phyloP scores from a whole-genome alignment of 495 filamentous ascomycete genomes.

The Aspergillus avenaceus region DNA sequence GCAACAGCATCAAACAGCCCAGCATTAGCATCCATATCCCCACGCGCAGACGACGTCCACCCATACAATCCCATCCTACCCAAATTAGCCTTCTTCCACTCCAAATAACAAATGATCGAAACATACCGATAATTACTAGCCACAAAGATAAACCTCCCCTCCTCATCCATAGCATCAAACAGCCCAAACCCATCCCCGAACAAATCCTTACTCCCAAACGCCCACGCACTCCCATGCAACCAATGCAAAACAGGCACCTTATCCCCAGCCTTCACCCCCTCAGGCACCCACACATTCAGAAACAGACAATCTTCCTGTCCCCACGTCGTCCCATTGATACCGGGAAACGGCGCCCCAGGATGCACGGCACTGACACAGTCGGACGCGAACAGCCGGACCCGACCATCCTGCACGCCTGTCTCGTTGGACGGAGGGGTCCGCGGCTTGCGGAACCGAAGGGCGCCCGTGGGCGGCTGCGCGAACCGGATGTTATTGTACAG shows the following conservation, averaged over 20 bases:
- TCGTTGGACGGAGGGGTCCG: slow-evolving; percentile 22
- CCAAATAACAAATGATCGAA: slow-evolving; percentile 8
- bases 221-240: neutral
- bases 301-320: slow-evolving; percentile 44
- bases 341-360: neutral
- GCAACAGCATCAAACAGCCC: neutral
- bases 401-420: slow-evolving; percentile 24
- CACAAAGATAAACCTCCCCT: slow-evolving; percentile 47
- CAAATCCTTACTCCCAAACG: slow-evolving; percentile 3
- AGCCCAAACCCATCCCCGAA: neutral
- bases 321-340: neutral
- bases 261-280: neutral
- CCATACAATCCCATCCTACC: slow-evolving; percentile 53
- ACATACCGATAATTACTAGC: slow-evolving; percentile 57
- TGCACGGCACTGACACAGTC: slow-evolving; percentile 1
- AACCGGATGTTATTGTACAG: slow-evolving; percentile 48
- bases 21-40: slow-evolving; percentile 2
- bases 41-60: slow-evolving; percentile 49
- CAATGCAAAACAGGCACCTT: slow-evolving; percentile 2
- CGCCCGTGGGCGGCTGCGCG: slow-evolving; percentile 43
- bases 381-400: neutral
- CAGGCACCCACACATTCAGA: slow-evolving; percentile 37
- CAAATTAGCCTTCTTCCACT: neutral
- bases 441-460: slow-evolving; percentile 40
- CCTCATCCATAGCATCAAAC: neutral